Evolutionary conservation across 805 yeast genomes (phyloP), one percentile per base, ranked within the genome.

Genomic region (Nakazawaea siamensis): DNA sequence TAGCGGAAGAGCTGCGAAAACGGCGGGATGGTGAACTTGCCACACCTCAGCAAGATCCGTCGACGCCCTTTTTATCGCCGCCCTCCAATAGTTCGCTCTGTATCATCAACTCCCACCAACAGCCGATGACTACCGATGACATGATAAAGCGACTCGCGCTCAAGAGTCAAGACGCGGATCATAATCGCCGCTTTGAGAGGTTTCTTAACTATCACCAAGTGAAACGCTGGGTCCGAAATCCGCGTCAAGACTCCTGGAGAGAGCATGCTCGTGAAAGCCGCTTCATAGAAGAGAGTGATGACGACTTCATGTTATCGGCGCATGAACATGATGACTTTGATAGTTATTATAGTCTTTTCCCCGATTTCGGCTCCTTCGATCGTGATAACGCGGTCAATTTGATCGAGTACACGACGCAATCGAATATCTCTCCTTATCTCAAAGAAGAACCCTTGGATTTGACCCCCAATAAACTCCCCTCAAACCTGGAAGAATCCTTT

Each of bases 31-130:
- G 50, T 6, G 50, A 57, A 29, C 68, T 61, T 51, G 68, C 65
- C 2, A 75, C 70, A 42, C 55, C 73, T 11, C 62, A 57, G 1
- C 43, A 70, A 4, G 71, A 66, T 44, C 83, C 83, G 1, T 64
- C 76, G 34, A 56, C 68, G 17, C 65, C 77, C 1, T 72, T 79
- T 5, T 64, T 77, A 1, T 68, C 73, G 6, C 59, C 74, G 21
- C 62, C 79, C 1, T 47, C 73, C 12, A 77, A 79, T 3, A 71
- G 68, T 5, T 68, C 77, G 43, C 54, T 70, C 18, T 76, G 76
- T 2, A 73, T 67, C 37, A 68, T 73, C 9, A 34, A 41, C 24
- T 32, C 38, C 12, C 35, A 33, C 33, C 46, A 39, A 14, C 37
- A 37, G 24, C 33, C 33, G 14, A 30, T 34, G 37, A 26, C 15